Percentiles rank a stretch among this genome's conserved stretches.
phyloP scores from a whole-genome alignment of 1,284 basidiomycete genomes.

The Rhodotorula sp. region DNA sequence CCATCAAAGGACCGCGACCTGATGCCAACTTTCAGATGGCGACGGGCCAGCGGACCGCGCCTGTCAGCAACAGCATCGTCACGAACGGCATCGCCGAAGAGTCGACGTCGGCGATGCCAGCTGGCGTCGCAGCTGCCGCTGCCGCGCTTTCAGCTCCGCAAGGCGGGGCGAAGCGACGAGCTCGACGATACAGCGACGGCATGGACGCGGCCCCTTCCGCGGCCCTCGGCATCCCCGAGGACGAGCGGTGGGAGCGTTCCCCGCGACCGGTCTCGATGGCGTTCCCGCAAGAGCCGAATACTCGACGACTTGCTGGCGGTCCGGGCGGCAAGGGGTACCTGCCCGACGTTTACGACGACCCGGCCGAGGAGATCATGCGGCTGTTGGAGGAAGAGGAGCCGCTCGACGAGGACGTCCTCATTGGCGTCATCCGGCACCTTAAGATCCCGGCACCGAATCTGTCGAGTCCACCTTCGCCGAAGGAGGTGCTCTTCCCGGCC shows the following conservation, averaged over 20 bases:
- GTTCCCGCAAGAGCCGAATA: slow-evolving; percentile 71
- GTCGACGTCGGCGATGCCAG: background rate
- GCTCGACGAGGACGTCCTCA: slow-evolving; percentile 90
- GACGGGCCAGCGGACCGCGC: slow-evolving; percentile 52
- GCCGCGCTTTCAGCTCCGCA: slow-evolving; percentile 29
- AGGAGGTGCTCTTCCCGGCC: slow-evolving; percentile 99
- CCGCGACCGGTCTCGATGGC: slow-evolving; percentile 90
- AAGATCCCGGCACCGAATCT: slow-evolving; percentile 91
- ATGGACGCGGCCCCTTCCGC: slow-evolving; percentile 62
- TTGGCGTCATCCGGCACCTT: slow-evolving; percentile 84
- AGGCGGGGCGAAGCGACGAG: slow-evolving; percentile 25
- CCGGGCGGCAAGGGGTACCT: slow-evolving; percentile 64
- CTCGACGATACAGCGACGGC: slow-evolving; percentile 76
- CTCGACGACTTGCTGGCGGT: slow-evolving; percentile 57
- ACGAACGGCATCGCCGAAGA: slow-evolving; percentile 9
- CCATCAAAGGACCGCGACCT: slow-evolving; percentile 52
- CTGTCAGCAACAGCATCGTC: background rate
- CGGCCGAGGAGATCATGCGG: slow-evolving; percentile 91
- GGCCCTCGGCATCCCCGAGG: slow-evolving; percentile 61
- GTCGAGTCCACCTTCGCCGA: slow-evolving; percentile 87
- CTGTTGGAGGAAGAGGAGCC: slow-evolving; percentile 88
- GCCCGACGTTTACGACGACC: slow-evolving; percentile 66
- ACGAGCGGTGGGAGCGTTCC: slow-evolving; percentile 66
- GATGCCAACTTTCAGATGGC: slow-evolving; percentile 54
- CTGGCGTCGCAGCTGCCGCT: slow-evolving; percentile 44